Evolutionary conservation across 441 rosid genomes (phyloP).

Genomic region (Hura crepitans): DNA sequence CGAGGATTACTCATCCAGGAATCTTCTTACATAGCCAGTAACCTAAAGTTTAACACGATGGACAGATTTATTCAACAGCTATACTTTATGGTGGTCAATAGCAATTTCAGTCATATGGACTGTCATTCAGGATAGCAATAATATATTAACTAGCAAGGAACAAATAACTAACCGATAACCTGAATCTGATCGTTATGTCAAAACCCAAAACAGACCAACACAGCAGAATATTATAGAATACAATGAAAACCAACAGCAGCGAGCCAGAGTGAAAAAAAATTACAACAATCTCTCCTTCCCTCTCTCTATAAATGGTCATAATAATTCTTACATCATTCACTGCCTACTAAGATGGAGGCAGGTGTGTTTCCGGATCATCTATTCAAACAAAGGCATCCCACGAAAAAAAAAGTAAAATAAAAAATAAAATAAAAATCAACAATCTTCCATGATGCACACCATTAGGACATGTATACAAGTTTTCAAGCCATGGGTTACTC

Average conservation of each 20-base stretch:
- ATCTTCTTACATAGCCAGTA: background rate
- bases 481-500: background rate
- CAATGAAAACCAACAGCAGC: constrained; percentile 9
- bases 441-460: constrained; percentile 6
- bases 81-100: too few species aligned
- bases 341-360: constrained; percentile 9
- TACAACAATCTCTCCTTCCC: constrained; percentile 11
- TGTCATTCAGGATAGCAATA: background rate
- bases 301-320: background rate
- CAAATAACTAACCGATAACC: constrained; percentile 6
- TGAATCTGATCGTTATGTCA: constrained; percentile 7
- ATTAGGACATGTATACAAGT: constrained; percentile 16
- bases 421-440: constrained; percentile 15
- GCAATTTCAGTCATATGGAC: background rate
- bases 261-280: constrained; percentile 7
- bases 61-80: background rate
- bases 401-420: too few species aligned
- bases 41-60: background rate
- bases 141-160: background rate
- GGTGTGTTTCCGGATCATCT: constrained; percentile 2
- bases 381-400: constrained; percentile 5
- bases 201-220: constrained; percentile 3
- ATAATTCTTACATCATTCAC: constrained; percentile 10
- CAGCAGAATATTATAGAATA: constrained; percentile 6
- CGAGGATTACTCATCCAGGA: background rate